These are phyloP conservation scores for Globisporangium carolinianum DNA, from an alignment of 352 stramenopile genomes.

Conservation along the genomic window DNA sequence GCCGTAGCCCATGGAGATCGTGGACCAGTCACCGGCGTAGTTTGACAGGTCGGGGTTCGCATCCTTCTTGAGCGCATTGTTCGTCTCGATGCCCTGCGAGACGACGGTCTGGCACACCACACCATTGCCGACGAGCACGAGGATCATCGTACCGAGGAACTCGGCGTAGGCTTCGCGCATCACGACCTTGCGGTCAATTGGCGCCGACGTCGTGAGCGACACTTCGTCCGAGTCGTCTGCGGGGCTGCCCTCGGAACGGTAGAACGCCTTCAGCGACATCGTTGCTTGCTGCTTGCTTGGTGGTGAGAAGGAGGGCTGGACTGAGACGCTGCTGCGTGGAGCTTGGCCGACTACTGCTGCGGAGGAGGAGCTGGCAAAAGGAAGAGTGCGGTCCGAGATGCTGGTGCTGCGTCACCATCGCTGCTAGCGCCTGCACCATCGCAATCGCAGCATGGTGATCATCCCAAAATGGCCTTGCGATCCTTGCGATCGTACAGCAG, in stretches of 20 bases:
- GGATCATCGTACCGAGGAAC: conserved; percentile 56
- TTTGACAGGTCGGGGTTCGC: conserved; percentile 34
- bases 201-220: conserved; percentile 39
- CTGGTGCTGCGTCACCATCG: too few species aligned
- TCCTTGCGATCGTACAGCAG: too few species aligned
- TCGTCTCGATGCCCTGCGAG: conserved; percentile 51
- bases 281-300: background rate
- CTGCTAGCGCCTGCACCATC: too few species aligned
- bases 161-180: conserved; percentile 30
- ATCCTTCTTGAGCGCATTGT: conserved; percentile 40
- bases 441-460: too few species aligned
- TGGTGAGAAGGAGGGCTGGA: too few species aligned
- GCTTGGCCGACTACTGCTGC: too few species aligned
- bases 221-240: conserved; percentile 32
- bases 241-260: conserved; percentile 19
- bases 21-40: conserved; percentile 63
- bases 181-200: conserved; percentile 24
- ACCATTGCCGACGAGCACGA: conserved; percentile 47
- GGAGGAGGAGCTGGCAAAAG: too few species aligned
- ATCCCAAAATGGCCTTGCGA: too few species aligned
- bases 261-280: conserved; percentile 12
- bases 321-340: too few species aligned
- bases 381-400: too few species aligned
- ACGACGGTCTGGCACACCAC: conserved; percentile 55
- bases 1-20: conserved; percentile 61